Conservation (phyloP, 2,329 filamentous ascomycete species). For the Diaporthe australafricana region DNA sequence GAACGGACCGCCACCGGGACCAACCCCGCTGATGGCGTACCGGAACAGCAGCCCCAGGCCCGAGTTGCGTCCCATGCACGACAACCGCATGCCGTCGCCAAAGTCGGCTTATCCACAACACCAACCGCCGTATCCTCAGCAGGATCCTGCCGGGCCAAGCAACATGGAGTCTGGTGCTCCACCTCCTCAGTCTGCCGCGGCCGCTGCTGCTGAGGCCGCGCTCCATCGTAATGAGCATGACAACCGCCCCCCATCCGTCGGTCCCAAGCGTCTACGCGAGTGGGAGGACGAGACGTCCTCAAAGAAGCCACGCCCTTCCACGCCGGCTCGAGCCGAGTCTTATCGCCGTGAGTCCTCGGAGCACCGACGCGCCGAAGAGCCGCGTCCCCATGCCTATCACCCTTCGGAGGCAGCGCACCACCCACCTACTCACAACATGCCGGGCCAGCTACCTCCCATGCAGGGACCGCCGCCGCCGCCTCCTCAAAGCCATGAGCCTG, state of each 20-base stretch:
- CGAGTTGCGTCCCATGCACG: constrained; percentile 84
- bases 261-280: constrained; percentile 86
- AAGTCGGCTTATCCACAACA: constrained; percentile 87
- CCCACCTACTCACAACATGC: constrained; percentile 71
- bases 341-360: constrained; percentile 85
- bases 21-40: constrained; percentile 75
- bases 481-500: constrained; percentile 74
- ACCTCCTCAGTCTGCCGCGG: constrained; percentile 65
- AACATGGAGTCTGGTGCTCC: constrained; percentile 76
- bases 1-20: constrained; percentile 58
- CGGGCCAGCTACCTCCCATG: constrained; percentile 71
- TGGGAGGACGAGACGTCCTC: constrained; percentile 86
- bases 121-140: constrained; percentile 76
- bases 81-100: constrained; percentile 90
- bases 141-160: constrained; percentile 72
- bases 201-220: constrained; percentile 71
- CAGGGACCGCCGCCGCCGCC: constrained; percentile 64
- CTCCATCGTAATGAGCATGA: constrained; percentile 62
- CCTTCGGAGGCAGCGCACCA: constrained; percentile 94
- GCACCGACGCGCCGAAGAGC: constrained; percentile 72
- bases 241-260: constrained; percentile 81
- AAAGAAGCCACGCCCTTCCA: constrained; percentile 87
- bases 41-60: constrained; percentile 83
- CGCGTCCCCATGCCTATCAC: constrained; percentile 79
- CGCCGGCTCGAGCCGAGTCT: constrained; percentile 72